phyloP scores from a whole-genome alignment of 805 yeast genomes.

The Metschnikowia peoriensis region DNA sequence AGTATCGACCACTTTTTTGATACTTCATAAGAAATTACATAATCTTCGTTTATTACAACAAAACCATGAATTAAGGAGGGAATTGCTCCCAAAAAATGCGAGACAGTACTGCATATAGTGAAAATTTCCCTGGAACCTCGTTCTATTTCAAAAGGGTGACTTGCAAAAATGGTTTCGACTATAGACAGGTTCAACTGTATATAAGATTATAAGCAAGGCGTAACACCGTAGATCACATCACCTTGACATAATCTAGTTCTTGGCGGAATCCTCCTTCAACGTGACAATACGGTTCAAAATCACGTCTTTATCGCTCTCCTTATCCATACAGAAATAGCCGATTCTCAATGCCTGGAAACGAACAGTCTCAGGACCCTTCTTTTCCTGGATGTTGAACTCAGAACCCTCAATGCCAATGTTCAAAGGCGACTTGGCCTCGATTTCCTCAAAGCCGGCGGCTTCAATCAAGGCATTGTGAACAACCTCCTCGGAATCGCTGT shows the following conservation, averaged over 20 bases:
- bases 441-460: conserved; percentile 61
- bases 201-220: no score
- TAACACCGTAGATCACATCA: no score
- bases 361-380: conserved; percentile 35
- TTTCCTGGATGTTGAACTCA: conserved; percentile 71
- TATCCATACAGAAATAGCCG: conserved; percentile 92
- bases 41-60: no score
- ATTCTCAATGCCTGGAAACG: conserved; percentile 97
- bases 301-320: conserved; percentile 61
- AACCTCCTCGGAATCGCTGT: conserved; percentile 72
- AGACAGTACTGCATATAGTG: no score
- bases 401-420: conserved; percentile 55
- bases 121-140: no score
- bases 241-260: conserved; percentile 23
- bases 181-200: no score
- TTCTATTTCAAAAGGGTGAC: no score
- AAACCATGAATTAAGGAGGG: no score
- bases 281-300: conserved; percentile 90
- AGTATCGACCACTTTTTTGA: no score
- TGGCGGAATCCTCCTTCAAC: conserved; percentile 75
- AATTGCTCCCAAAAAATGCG: no score
- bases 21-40: no score
- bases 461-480: conserved; percentile 70
- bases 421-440: conserved; percentile 73
- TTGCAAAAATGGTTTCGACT: no score